Conservation (phyloP, 2,329 filamentous ascomycete species). For the Massarina eburnea region DNA sequence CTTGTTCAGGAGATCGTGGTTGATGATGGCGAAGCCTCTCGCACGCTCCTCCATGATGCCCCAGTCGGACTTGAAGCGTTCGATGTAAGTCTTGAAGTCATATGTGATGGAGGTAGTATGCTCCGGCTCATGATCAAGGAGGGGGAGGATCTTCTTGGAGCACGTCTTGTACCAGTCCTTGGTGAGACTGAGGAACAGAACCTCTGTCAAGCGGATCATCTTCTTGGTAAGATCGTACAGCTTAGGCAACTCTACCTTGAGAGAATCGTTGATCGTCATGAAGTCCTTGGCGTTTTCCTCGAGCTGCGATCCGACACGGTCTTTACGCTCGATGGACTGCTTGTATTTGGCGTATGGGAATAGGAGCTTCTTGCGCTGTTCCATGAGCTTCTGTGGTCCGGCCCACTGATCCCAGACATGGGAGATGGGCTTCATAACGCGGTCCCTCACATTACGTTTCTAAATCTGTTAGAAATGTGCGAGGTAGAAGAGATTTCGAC, state of each 20-base stretch:
- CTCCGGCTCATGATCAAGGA: slow-evolving; percentile 61
- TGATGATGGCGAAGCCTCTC: slow-evolving; percentile 73
- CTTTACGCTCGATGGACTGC: slow-evolving; percentile 74
- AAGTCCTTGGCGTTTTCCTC: slow-evolving; percentile 86
- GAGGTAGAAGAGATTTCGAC: slow-evolving; percentile 25
- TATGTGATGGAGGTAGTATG: slow-evolving; percentile 57
- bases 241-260: slow-evolving; percentile 88
- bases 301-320: slow-evolving; percentile 85
- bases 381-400: slow-evolving; percentile 84
- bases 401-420: slow-evolving; percentile 77
- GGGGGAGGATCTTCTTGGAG: slow-evolving; percentile 76
- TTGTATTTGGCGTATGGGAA: slow-evolving; percentile 84
- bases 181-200: slow-evolving; percentile 83
- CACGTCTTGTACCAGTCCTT: slow-evolving; percentile 79
- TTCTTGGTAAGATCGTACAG: slow-evolving; percentile 80
- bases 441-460: slow-evolving; percentile 70
- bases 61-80: slow-evolving; percentile 78
- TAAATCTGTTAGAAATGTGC: slow-evolving; percentile 28
- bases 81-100: slow-evolving; percentile 72
- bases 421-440: slow-evolving; percentile 83
- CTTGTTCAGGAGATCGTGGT: slow-evolving; percentile 65
- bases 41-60: slow-evolving; percentile 73
- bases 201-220: slow-evolving; percentile 79
- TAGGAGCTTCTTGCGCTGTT: slow-evolving; percentile 90
- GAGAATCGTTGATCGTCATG: slow-evolving; percentile 83